Evolutionary conservation across 2,329 filamentous ascomycete genomes (phyloP).

Genomic region (Colletotrichum paranaense): DNA sequence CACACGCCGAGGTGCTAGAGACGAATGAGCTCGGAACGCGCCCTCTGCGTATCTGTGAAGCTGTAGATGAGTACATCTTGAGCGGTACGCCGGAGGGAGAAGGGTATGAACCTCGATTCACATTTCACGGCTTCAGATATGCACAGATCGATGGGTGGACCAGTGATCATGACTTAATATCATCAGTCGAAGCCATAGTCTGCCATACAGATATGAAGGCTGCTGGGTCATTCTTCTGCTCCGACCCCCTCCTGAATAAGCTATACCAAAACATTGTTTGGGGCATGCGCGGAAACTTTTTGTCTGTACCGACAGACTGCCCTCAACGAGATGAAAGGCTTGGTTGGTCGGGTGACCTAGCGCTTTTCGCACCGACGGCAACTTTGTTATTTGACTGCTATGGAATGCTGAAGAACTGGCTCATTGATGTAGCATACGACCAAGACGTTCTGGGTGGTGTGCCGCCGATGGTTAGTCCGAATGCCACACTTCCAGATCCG

Average conservation of each 20-base stretch:
- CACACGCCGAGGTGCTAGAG: slow-evolving; percentile 56
- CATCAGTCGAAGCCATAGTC: slow-evolving; percentile 17
- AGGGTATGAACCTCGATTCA: slow-evolving; percentile 58
- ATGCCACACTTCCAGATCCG: slow-evolving; percentile 27
- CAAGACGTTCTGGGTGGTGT: slow-evolving; percentile 47
- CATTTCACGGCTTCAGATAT: slow-evolving; percentile 63
- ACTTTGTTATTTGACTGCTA: slow-evolving; percentile 15
- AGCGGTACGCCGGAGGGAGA: slow-evolving; percentile 36
- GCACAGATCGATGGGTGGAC: slow-evolving; percentile 55
- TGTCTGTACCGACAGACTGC: slow-evolving; percentile 32
- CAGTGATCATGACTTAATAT: not conserved
- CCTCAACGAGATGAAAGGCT: slow-evolving; percentile 27
- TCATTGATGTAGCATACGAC: slow-evolving; percentile 36
- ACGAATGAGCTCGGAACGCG: slow-evolving; percentile 50
- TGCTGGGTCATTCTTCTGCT: slow-evolving; percentile 18
- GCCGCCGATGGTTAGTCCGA: slow-evolving; percentile 44
- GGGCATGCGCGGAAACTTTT: slow-evolving; percentile 31
- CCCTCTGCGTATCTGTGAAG: slow-evolving; percentile 50
- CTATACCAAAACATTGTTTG: slow-evolving; percentile 24
- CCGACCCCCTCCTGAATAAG: slow-evolving; percentile 17
- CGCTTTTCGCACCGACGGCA: slow-evolving; percentile 22
- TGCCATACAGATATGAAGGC: slow-evolving; percentile 30
- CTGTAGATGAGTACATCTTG: slow-evolving; percentile 46
- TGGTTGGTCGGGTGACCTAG: slow-evolving; percentile 28
- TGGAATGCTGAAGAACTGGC: slow-evolving; percentile 26